These are phyloP conservation scores for Zancudomyces culisetae DNA, from an alignment of 371 early-diverging fungal species.

Conservation along the genomic window DNA sequence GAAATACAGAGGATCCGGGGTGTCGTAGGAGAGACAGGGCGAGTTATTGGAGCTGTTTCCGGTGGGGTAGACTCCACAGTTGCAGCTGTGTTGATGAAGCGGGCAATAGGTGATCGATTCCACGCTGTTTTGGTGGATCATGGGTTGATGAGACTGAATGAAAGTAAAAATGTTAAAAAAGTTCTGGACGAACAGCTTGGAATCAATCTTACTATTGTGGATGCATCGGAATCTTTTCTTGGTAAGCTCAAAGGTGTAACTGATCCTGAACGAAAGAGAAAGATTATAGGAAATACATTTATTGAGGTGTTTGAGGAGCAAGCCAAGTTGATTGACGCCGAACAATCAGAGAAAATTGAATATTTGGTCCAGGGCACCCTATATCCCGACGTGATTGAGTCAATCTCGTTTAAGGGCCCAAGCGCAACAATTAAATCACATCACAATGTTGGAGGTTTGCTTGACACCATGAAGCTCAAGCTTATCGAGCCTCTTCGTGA, in stretches of 20 bases:
- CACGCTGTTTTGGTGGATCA: constrained; percentile 95
- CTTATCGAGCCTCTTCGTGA: constrained; percentile 94
- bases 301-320: constrained; percentile 92
- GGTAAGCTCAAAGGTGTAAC: constrained; percentile 68
- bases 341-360: constrained; percentile 55
- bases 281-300: constrained; percentile 95
- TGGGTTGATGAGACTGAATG: constrained; percentile 94
- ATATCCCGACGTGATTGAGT: constrained; percentile 96
- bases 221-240: constrained; percentile 76
- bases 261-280: constrained; percentile 93
- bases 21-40: constrained; percentile 77
- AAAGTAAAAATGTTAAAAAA: constrained; percentile 65
- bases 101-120: constrained; percentile 95
- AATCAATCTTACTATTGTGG: constrained; percentile 85
- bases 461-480: constrained; percentile 90
- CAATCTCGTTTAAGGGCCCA: constrained; percentile 96
- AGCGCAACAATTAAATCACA: constrained; percentile 96
- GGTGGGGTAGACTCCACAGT: constrained; percentile 96
- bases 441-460: constrained; percentile 93
- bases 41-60: constrained; percentile 90
- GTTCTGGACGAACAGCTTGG: constrained; percentile 70
- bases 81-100: constrained; percentile 87
- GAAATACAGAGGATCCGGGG: constrained; percentile 82
- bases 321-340: constrained; percentile 66
- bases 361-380: constrained; percentile 92